Evolutionary conservation across 139 green algal species (phyloP), one percentile per base, ranked within the genome.

Genomic region (Chlamydomonas applanata): DNA sequence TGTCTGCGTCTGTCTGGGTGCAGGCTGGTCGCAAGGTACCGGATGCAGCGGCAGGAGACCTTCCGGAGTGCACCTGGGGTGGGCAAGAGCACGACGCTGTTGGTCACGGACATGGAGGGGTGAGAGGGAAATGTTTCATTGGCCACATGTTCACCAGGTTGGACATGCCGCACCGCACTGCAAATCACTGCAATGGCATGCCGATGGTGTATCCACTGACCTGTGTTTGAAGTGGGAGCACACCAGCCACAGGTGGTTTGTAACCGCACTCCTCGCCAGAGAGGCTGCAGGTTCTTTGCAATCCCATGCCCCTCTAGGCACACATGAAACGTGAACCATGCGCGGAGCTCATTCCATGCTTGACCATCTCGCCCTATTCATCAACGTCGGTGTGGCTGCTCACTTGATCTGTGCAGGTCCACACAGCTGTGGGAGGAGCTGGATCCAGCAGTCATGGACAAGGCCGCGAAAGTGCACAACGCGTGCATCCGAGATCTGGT

Each of bases 341-440:
- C n/a, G n/a, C n/a, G n/a, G n/a, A n/a, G n/a, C n/a, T n/a, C n/a
- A n/a, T n/a, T n/a, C n/a, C n/a, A 40, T 36, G 9, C 4, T 36
- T 25, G 25, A 34, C 11, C 19, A 17, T 65, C 19, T 32, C 54
- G 27, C 27, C 5, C 54, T 22, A 13, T 44, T 67, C 27, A 25
- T 45, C 4, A n/a, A n/a, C n/a, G n/a, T n/a, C n/a, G n/a, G 40
- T 49, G 11, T 49, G 40, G 40, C 40, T 49, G 40, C 7, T 11
- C 7, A 7, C 40, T 19, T 49, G 7, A 11, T 49, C 9, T 69
- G 32, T 52, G 34, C 62, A 69, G 62, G 17, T 71, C 65, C n/a
- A 71, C 65, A 22, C 33, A 20, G 22, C 36, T 71, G 40, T 71
- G 65, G 65, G 65, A 71, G 36, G 4, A 40, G 40, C 65, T 71